Evolutionary conservation across 1,284 basidiomycete species (phyloP).

Genomic region (Boletus sp.): DNA sequence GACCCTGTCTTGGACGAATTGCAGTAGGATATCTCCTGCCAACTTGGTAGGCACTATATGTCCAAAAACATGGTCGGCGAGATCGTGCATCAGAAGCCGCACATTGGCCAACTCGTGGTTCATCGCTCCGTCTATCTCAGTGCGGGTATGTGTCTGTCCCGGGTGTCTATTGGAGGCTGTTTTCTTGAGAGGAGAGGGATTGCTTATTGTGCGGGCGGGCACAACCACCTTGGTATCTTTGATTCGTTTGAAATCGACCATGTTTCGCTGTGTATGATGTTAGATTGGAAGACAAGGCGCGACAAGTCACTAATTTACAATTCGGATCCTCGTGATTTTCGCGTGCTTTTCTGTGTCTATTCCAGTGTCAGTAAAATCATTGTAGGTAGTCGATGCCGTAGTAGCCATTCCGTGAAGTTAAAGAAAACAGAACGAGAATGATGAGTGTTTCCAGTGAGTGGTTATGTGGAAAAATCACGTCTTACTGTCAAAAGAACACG

Average conservation of each 20-base stretch:
- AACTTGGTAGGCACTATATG: conserved; percentile 13
- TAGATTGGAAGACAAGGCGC: too few species aligned
- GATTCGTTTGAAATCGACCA: background rate
- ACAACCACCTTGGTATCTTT: background rate
- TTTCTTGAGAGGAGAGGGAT: conserved; percentile 12
- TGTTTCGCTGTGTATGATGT: conserved; percentile 12
- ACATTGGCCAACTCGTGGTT: conserved; percentile 10
- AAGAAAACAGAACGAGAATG: conserved; percentile 9
- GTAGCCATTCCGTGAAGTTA: background rate
- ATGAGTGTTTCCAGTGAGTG: background rate
- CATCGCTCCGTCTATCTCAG: conserved; percentile 7
- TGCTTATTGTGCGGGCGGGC: background rate
- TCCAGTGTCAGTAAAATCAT: background rate
- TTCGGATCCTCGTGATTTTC: background rate
- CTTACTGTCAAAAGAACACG: background rate
- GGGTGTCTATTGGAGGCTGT: conserved; percentile 10
- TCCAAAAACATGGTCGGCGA: conserved; percentile 18
- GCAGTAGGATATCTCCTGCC: conserved; percentile 3
- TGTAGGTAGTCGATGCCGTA: background rate
- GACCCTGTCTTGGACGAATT: conserved; percentile 7
- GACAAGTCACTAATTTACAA: conserved; percentile 7
- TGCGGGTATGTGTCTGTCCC: conserved; percentile 10
- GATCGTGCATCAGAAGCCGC: conserved; percentile 7
- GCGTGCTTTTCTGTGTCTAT: background rate
- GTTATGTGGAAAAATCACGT: background rate